These are phyloP conservation scores for Cinchona pubescens DNA, from an alignment of 257 asterid genomes.

Conservation along the genomic window DNA sequence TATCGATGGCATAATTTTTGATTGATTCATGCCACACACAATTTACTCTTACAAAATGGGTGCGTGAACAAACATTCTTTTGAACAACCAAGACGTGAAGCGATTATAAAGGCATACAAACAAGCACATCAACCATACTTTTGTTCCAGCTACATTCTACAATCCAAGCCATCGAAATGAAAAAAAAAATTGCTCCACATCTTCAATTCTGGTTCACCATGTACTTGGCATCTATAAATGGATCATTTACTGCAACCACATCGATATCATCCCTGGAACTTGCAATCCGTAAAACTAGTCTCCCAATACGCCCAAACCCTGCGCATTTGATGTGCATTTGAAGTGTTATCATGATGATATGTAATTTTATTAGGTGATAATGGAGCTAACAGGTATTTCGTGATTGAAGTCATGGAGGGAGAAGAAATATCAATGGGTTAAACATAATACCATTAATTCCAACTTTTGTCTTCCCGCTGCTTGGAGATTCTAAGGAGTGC, in stretches of 20 bases:
- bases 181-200: background rate
- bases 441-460: conserved; percentile 92
- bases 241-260: conserved; percentile 96
- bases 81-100: background rate
- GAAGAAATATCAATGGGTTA: background rate
- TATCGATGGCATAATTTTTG: background rate
- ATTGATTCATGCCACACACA: background rate
- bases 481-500: conserved; percentile 51
- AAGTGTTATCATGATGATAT: background rate
- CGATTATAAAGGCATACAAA: background rate
- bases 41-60: background rate
- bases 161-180: background rate
- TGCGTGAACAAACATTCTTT: background rate
- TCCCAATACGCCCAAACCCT: conserved; percentile 99
- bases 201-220: conserved; percentile 55
- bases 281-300: conserved; percentile 84
- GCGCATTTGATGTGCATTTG: conserved; percentile 19
- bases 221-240: conserved; percentile 90
- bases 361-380: background rate
- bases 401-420: background rate
- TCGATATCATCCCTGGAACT: conserved; percentile 90
- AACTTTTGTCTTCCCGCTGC: conserved; percentile 59
- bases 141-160: background rate
- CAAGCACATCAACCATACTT: background rate
- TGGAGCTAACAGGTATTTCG: background rate